Base-by-base conservation (phyloP, 2,329 filamentous ascomycete genomes). In the Aurifilum marmelostoma region DNA sequence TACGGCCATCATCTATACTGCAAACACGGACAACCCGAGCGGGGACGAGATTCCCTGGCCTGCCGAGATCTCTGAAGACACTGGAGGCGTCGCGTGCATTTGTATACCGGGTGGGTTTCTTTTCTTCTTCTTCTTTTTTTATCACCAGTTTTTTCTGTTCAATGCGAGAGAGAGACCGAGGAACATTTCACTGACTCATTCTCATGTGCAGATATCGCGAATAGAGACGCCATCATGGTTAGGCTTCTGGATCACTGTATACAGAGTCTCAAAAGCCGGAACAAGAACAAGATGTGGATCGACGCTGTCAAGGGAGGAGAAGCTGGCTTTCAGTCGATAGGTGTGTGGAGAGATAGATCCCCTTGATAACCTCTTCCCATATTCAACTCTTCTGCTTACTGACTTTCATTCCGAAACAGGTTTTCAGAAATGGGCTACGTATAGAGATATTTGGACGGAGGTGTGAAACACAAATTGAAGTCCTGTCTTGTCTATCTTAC, bases 61-160 rank as follows among this genome's bases (percentile, higher is more conserved):
- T 8, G 77, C 78, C 56, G 80, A 77, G 2, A 82, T 88, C 67
- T 84, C 82, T 14, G 75, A 77, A 58, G 80, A 85, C 69, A 83
- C 87, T 56, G 87, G 87, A 60, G 87, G 87, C 34, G 83, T 88
- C 47, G 84, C 86, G n/a, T 89, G 87, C 75, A 84, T 89, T 65
- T 89, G 85, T 76, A 83, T 89, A 71, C 78, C 80, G 74, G 84
- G 87, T 87, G 75, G 70, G 84, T 56, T 64, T 16, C 12, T 8
- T 14, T 47, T 18, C n/a, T 12, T 43, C 4, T 34, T 11, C 34
- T n/a, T 14, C 5, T 14, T 58, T 24, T 9, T 18, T 47, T 9
- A 21, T 2, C 27, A 37, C 16, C 50, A n/a, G n/a, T n/a, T n/a
- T n/a, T n/a, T n/a, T n/a, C n/a, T n/a, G n/a, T n/a, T n/a, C n/a